Conservation (phyloP, 1,284 basidiomycete genomes). For the Cryptococcus sp. region DNA sequence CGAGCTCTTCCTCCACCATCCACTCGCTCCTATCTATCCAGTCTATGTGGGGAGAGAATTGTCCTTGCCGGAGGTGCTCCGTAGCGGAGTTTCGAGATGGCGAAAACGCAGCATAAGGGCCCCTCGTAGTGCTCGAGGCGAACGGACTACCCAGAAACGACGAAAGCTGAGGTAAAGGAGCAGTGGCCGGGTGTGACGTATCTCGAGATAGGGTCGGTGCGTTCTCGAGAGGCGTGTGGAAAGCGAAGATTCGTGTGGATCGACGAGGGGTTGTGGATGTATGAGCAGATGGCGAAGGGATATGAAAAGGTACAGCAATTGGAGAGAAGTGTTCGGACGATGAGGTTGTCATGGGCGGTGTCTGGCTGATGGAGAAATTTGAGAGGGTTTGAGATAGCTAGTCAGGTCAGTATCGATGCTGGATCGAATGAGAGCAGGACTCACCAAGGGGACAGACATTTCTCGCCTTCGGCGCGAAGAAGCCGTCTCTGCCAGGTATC, state of each 20-base stretch:
- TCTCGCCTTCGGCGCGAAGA: constrained; percentile 23
- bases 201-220: constrained; percentile 5
- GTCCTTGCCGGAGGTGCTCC: constrained; percentile 4
- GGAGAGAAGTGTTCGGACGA: neutral
- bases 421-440: constrained; percentile 8
- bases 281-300: neutral
- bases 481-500: neutral
- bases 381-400: constrained; percentile 38
- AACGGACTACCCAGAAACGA: constrained; percentile 40
- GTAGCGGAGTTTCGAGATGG: constrained; percentile 8
- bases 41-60: constrained; percentile 8
- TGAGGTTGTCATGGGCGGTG: constrained; percentile 9
- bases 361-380: constrained; percentile 32
- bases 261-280: constrained; percentile 7
- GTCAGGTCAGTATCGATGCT: neutral
- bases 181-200: constrained; percentile 27
- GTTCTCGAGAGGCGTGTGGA: neutral
- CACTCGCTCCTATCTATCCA: constrained; percentile 25
- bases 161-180: constrained; percentile 29
- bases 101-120: constrained; percentile 11
- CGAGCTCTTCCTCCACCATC: constrained; percentile 12
- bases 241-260: neutral
- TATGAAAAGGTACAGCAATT: constrained; percentile 2
- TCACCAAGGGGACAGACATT: constrained; percentile 39
- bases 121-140: constrained; percentile 18